Evolutionary conservation across 2,329 filamentous ascomycete genomes (phyloP).

Genomic region (Xylariaceae sp.): DNA sequence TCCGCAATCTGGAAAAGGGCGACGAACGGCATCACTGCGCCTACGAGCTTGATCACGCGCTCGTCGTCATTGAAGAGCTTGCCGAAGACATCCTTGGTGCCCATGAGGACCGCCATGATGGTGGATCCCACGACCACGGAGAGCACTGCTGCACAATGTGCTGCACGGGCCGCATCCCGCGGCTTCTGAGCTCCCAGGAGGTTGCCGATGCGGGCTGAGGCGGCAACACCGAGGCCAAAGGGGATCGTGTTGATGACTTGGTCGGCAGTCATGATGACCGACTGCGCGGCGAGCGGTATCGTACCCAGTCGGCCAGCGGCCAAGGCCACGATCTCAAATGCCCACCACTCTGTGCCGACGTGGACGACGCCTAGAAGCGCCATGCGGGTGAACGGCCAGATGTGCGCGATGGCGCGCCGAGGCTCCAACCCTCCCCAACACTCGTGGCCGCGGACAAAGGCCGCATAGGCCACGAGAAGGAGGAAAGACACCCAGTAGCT

Average conservation of each 20-base stretch:
- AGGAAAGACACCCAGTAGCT: slow-evolving; percentile 82
- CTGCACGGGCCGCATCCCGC: slow-evolving; percentile 61
- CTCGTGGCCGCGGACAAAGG: slow-evolving; percentile 63
- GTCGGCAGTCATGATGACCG: slow-evolving; percentile 85
- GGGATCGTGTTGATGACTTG: slow-evolving; percentile 82
- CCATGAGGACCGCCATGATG: slow-evolving; percentile 65
- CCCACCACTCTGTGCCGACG: slow-evolving; percentile 91
- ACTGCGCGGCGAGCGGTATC: slow-evolving; percentile 73
- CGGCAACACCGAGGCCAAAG: slow-evolving; percentile 79
- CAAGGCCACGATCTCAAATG: slow-evolving; percentile 83
- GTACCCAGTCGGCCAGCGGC: slow-evolving; percentile 77
- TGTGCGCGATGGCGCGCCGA: slow-evolving; percentile 58
- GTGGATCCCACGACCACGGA: slow-evolving; percentile 62
- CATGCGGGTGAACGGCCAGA: slow-evolving; percentile 66
- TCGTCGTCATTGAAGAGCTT: slow-evolving; percentile 76
- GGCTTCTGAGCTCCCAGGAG: slow-evolving; percentile 65
- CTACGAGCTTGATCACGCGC: slow-evolving; percentile 65
- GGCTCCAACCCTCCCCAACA: slow-evolving; percentile 74
- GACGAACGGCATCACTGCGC: slow-evolving; percentile 76
- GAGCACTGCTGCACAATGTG: slow-evolving; percentile 69
- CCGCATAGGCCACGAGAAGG: slow-evolving; percentile 67
- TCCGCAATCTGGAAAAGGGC: slow-evolving; percentile 89
- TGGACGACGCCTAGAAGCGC: slow-evolving; percentile 73
- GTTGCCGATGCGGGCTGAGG: slow-evolving; percentile 73
- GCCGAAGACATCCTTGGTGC: slow-evolving; percentile 66